Base-by-base conservation (phyloP, 1,284 basidiomycete species). In the Melampsora larici-populina region DNA sequence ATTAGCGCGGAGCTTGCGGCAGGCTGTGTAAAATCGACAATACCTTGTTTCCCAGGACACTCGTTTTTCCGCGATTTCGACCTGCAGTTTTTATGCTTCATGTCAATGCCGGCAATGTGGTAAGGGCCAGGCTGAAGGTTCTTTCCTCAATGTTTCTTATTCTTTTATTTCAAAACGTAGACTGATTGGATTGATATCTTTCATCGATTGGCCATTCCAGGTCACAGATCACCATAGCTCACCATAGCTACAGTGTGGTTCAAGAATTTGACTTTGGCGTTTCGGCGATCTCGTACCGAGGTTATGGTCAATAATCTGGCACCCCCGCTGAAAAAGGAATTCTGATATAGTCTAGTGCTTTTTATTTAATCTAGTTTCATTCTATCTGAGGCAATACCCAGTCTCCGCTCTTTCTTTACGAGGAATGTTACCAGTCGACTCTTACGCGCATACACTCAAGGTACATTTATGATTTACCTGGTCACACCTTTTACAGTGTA, bases 51-150 rank as follows among this genome's bases (percentile, higher is more conserved):
- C n/a, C n/a, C n/a, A n/a, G n/a, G n/a, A n/a, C n/a, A n/a, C n/a
- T n/a, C n/a, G n/a, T n/a, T n/a, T n/a, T n/a, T n/a, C n/a, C n/a
- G 40, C 55, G 40, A 7, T 33, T 5, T 31, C 49, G 65, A 17
- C 75, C 67, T n/a, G 70, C 67, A 7, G 33, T 77, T 21, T 48
- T 69, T 7, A 69, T 77, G 67, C 60, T 70, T 21, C 75, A 77
- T 70, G 67, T 67, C 17, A 77, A 77, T 51, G 67, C 67, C 17
- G 75, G 75, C 17, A 70, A 77, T 36, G 75, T 77, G 67, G 75
- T 77, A 51, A 69, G 74, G 68, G 9, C n/a, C 8, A 21, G n/a
- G 46, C 46, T 63, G 21, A 2, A 29, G 9, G 11, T 1, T 31
- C 17, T 31, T n/a, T 62, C 2, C 15, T 11, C 21, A 21, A 9